Evolutionary conservation across 1,284 basidiomycete genomes (phyloP).

Genomic region (Cutaneotrichosporon sp.): DNA sequence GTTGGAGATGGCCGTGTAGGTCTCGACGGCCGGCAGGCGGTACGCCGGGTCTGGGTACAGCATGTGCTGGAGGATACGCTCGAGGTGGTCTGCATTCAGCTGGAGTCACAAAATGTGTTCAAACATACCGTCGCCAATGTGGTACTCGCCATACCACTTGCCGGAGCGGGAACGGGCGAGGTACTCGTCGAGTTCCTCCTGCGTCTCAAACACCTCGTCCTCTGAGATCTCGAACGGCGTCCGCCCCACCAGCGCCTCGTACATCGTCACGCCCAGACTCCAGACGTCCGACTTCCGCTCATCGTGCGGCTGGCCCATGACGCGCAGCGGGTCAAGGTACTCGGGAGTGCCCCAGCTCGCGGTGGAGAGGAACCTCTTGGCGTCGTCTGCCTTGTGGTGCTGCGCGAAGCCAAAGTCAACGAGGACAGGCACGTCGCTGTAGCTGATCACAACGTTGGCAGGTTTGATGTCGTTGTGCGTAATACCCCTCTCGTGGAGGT

Average conservation of each 20-base stretch:
- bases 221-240: constrained; percentile 86
- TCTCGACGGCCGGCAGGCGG: constrained; percentile 44
- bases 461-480: constrained; percentile 97
- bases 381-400: constrained; percentile 34
- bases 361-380: constrained; percentile 73
- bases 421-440: constrained; percentile 71
- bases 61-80: constrained; percentile 45
- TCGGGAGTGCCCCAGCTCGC: constrained; percentile 87
- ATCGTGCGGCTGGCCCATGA: constrained; percentile 79
- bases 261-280: constrained; percentile 85
- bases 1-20: constrained; percentile 40
- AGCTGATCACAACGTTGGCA: constrained; percentile 79
- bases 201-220: constrained; percentile 74
- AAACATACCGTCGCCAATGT: constrained; percentile 61
- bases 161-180: constrained; percentile 76
- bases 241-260: constrained; percentile 83
- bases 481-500: constrained; percentile 79
- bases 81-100: constrained; percentile 32
- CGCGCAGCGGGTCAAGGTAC: constrained; percentile 86
- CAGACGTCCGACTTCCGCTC: constrained; percentile 89
- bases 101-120: not conserved
- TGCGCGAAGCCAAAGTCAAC: constrained; percentile 93
- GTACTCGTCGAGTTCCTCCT: constrained; percentile 75
- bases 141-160: constrained; percentile 75
- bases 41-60: constrained; percentile 44